Evolutionary conservation across 2,329 filamentous ascomycete species (phyloP).

Genomic region (Fusarium albosuccineum): DNA sequence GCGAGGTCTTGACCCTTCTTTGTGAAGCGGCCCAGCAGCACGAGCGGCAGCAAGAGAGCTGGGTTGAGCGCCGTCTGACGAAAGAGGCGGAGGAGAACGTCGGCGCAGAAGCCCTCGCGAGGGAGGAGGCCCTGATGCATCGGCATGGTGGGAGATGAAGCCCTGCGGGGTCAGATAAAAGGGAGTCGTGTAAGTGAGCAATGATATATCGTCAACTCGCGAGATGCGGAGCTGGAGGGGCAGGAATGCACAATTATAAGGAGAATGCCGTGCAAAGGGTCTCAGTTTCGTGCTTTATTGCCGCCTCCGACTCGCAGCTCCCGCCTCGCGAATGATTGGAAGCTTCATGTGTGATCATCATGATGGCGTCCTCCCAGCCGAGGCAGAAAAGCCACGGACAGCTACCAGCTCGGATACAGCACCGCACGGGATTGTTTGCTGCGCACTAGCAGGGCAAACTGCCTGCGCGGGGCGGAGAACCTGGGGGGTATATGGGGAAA

Average conservation of each 20-base stretch:
- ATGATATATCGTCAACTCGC: constrained; percentile 5
- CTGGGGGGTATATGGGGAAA: constrained; percentile 19
- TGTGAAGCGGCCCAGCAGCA: constrained; percentile 75
- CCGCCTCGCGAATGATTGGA: not conserved
- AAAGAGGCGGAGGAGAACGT: constrained; percentile 70
- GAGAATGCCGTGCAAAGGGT: not conserved
- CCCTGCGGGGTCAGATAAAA: not conserved
- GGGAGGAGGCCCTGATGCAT: constrained; percentile 66
- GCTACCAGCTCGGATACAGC: constrained; percentile 27
- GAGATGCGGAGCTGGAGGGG: not conserved
- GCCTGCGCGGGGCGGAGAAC: constrained; percentile 18
- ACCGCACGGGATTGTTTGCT: not conserved
- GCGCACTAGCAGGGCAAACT: not conserved
- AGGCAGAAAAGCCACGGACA: constrained; percentile 30
- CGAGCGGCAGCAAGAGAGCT: constrained; percentile 70
- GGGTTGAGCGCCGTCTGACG: constrained; percentile 74
- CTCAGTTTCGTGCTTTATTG: constrained; percentile 3
- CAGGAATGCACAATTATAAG: not conserved
- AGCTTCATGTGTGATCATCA: constrained; percentile 11
- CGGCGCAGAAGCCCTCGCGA: constrained; percentile 70
- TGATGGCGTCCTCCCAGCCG: constrained; percentile 20
- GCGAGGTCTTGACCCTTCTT: constrained; percentile 68
- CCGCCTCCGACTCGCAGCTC: not conserved
- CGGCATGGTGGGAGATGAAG: constrained; percentile 46
- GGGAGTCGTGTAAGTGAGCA: constrained; percentile 2